Percentiles rank a stretch among this genome's conserved stretches.
Conservation (phyloP, 2,329 filamentous ascomycete species). For the Botryotinia calthae region DNA sequence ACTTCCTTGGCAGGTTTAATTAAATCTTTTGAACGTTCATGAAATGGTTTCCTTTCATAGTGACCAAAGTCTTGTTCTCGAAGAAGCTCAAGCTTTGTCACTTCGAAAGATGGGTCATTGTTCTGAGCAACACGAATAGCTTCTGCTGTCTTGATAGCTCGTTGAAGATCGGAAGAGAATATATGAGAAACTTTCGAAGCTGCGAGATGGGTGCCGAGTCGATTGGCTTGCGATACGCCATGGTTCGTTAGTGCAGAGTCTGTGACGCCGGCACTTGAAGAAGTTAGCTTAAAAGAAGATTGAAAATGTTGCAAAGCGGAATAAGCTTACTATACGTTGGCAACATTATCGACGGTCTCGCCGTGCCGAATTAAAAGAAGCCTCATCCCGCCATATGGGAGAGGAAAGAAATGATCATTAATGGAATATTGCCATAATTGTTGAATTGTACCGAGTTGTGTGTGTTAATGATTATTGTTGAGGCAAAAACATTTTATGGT, state of each 20-base stretch:
- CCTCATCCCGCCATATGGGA: slow-evolving; percentile 47
- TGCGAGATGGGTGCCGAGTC: slow-evolving; percentile 65
- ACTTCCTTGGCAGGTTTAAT: slow-evolving; percentile 41
- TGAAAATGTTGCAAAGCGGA: neutral
- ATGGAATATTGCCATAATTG: slow-evolving; percentile 29
- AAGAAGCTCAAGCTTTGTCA: slow-evolving; percentile 45
- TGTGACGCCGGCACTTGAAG: slow-evolving; percentile 67
- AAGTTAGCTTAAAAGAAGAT: slow-evolving; percentile 20
- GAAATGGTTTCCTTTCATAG: slow-evolving; percentile 63
- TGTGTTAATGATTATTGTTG: neutral
- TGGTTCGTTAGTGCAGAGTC: slow-evolving; percentile 81
- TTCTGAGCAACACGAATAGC: slow-evolving; percentile 62
- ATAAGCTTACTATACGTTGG: slow-evolving; percentile 63
- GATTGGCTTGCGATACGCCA: slow-evolving; percentile 74
- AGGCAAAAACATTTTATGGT: slow-evolving; percentile 5
- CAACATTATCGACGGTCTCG: slow-evolving; percentile 88
- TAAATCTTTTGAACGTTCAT: slow-evolving; percentile 41
- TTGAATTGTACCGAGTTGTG: neutral
- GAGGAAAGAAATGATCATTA: slow-evolving; percentile 26
- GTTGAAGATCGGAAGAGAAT: slow-evolving; percentile 75
- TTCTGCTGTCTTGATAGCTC: slow-evolving; percentile 69
- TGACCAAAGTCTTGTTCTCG: slow-evolving; percentile 74
- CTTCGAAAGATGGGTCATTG: slow-evolving; percentile 40
- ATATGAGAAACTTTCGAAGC: slow-evolving; percentile 64
- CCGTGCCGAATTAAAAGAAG: slow-evolving; percentile 82